Evolutionary conservation across 202 grass and related monocot species (phyloP).

Genomic region (Sporobolus alterniflorus): DNA sequence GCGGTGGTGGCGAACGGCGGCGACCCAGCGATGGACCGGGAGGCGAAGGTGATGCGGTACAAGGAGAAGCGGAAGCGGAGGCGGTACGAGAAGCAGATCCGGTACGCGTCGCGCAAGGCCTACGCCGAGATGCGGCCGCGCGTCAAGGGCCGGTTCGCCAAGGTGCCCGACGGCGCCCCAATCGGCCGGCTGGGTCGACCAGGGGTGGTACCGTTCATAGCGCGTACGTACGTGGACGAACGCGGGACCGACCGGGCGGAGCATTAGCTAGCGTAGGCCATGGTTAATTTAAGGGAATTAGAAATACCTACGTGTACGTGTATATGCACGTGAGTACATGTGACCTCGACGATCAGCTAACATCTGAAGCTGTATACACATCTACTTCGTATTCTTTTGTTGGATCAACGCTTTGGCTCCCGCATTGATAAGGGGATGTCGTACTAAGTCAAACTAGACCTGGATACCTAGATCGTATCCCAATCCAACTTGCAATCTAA

Average conservation of each 20-base stretch:
- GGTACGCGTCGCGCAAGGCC: conserved; percentile 93
- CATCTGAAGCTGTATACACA: background rate
- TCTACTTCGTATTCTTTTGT: background rate
- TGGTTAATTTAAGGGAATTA: conserved; percentile 31
- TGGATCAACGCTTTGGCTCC: no score
- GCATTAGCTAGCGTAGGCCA: conserved; percentile 19
- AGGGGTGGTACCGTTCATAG: conserved; percentile 87
- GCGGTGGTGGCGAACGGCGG: conserved; percentile 23
- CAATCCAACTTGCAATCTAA: no score
- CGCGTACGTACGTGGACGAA: background rate
- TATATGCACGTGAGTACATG: background rate
- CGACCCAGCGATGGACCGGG: conserved; percentile 61
- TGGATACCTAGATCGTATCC: no score
- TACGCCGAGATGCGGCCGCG: conserved; percentile 96
- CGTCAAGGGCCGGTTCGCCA: conserved; percentile 92
- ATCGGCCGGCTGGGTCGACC: conserved; percentile 49
- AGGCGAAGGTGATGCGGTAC: conserved; percentile 94
- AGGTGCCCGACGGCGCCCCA: conserved; percentile 71
- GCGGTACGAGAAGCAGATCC: conserved; percentile 94
- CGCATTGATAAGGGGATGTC: no score
- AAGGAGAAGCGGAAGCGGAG: conserved; percentile 93
- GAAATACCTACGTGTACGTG: background rate
- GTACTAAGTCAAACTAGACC: no score
- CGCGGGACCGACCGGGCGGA: background rate
- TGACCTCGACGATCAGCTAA: background rate